phyloP scores from a whole-genome alignment of 2,329 filamentous ascomycete genomes.

The Orbilia brochopaga region DNA sequence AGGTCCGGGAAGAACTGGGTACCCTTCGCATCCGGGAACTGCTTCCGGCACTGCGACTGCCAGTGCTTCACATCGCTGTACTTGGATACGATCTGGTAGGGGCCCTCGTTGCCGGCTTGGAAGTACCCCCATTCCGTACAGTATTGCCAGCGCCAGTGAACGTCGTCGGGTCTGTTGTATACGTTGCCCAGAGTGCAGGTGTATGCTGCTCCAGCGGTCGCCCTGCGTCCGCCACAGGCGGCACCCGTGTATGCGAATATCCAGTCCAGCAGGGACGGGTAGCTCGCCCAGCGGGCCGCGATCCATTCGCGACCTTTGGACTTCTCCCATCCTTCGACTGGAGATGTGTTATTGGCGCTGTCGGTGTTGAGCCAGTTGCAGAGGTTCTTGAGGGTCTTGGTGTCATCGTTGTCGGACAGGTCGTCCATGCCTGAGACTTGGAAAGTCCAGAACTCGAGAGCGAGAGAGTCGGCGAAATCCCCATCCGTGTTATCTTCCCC shows the following conservation, averaged over 20 bases:
- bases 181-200: background rate
- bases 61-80: slow-evolving; percentile 61
- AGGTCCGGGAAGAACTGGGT: slow-evolving; percentile 59
- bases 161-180: background rate
- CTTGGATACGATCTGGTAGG: slow-evolving; percentile 61
- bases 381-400: slow-evolving; percentile 57
- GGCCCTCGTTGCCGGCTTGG: slow-evolving; percentile 62
- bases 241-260: background rate
- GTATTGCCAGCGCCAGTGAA: slow-evolving; percentile 56
- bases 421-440: slow-evolving; percentile 60
- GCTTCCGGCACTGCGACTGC: slow-evolving; percentile 61
- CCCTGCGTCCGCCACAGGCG: slow-evolving; percentile 58
- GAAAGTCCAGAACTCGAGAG: slow-evolving; percentile 56
- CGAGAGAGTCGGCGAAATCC: slow-evolving; percentile 59
- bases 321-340: slow-evolving; percentile 24
- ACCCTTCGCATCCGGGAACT: slow-evolving; percentile 60
- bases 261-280: background rate
- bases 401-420: slow-evolving; percentile 2
- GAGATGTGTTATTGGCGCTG: slow-evolving; percentile 1
- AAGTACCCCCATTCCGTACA: slow-evolving; percentile 65
- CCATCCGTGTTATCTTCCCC: slow-evolving; percentile 61
- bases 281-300: slow-evolving; percentile 43
- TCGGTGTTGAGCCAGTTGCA: slow-evolving; percentile 61
- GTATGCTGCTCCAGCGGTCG: background rate
- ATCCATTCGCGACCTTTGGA: slow-evolving; percentile 26